Evolutionary conservation across 164 flowering plant species (phyloP).

Genomic region (Chloranthus sessilifolius): DNA sequence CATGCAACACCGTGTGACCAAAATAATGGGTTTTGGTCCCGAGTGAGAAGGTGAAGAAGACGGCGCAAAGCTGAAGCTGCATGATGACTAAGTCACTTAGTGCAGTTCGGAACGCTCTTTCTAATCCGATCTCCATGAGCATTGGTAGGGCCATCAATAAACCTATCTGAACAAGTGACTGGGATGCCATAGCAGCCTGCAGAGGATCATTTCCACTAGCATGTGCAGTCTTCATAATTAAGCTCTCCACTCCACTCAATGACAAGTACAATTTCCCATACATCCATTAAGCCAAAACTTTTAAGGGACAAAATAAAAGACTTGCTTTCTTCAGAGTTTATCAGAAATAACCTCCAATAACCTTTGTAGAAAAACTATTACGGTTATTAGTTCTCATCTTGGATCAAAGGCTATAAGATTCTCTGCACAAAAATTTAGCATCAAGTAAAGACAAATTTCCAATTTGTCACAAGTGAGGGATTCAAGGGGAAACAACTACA

Average conservation of each 20-base stretch:
- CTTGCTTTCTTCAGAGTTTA: too few species aligned
- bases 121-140: slow-evolving; percentile 96
- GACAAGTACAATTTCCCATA: slow-evolving; percentile 82
- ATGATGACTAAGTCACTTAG: slow-evolving; percentile 70
- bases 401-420: too few species aligned
- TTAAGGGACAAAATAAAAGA: too few species aligned
- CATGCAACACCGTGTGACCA: slow-evolving; percentile 91
- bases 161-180: slow-evolving; percentile 86
- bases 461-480: too few species aligned
- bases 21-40: slow-evolving; percentile 90
- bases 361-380: too few species aligned
- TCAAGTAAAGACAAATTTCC: too few species aligned
- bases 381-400: too few species aligned
- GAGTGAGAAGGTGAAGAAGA: slow-evolving; percentile 94
- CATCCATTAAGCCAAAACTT: too few species aligned
- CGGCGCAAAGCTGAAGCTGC: slow-evolving; percentile 92
- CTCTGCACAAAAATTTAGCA: too few species aligned
- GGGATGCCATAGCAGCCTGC: slow-evolving; percentile 87
- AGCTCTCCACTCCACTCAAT: slow-evolving; percentile 83
- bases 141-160: slow-evolving; percentile 82
- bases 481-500: too few species aligned
- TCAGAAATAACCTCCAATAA: too few species aligned
- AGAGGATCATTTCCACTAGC: slow-evolving; percentile 53
- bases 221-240: slow-evolving; percentile 55
- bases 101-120: slow-evolving; percentile 92